Evolutionary conservation across 2,329 filamentous ascomycete genomes (phyloP).

Genomic region (Phaeosphaeriaceae sp.): DNA sequence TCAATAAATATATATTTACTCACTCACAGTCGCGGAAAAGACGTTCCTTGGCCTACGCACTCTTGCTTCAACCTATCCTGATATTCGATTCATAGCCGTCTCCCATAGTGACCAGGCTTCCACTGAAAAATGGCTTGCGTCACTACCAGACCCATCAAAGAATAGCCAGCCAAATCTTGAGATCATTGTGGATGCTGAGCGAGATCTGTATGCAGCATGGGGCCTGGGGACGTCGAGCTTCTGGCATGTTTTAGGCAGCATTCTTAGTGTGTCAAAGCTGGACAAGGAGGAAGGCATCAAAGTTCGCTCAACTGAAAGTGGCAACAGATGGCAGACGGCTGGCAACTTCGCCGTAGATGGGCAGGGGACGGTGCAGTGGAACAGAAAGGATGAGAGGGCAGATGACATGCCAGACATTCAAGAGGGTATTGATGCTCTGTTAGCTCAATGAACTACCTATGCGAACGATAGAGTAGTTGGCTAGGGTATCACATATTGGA

Average conservation of each 20-base stretch:
- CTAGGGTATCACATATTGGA: no score
- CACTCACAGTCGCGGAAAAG: slow-evolving; percentile 68
- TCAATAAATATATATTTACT: slow-evolving; percentile 3
- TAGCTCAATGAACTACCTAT: no score
- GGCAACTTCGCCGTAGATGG: slow-evolving; percentile 68
- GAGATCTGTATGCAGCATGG: slow-evolving; percentile 69
- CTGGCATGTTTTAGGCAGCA: slow-evolving; percentile 66
- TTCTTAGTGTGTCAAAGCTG: slow-evolving; percentile 65
- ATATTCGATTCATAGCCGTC: slow-evolving; percentile 42
- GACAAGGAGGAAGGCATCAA: slow-evolving; percentile 69
- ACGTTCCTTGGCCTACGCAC: slow-evolving; percentile 54
- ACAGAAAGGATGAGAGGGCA: slow-evolving; percentile 54
- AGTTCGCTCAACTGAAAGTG: slow-evolving; percentile 69
- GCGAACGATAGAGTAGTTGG: no score
- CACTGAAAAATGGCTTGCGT: slow-evolving; percentile 43
- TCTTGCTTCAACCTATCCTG: slow-evolving; percentile 29
- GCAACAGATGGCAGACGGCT: slow-evolving; percentile 71
- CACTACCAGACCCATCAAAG: slow-evolving; percentile 26
- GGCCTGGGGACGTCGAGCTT: slow-evolving; percentile 67
- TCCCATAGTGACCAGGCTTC: slow-evolving; percentile 42
- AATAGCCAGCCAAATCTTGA: slow-evolving; percentile 60
- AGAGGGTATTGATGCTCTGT: slow-evolving; percentile 48
- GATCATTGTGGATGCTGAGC: slow-evolving; percentile 65
- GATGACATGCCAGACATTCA: slow-evolving; percentile 63
- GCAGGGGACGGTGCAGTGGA: slow-evolving; percentile 61